Conservation (phyloP, 2,329 filamentous ascomycete species). For the Talaromyces sp. region DNA sequence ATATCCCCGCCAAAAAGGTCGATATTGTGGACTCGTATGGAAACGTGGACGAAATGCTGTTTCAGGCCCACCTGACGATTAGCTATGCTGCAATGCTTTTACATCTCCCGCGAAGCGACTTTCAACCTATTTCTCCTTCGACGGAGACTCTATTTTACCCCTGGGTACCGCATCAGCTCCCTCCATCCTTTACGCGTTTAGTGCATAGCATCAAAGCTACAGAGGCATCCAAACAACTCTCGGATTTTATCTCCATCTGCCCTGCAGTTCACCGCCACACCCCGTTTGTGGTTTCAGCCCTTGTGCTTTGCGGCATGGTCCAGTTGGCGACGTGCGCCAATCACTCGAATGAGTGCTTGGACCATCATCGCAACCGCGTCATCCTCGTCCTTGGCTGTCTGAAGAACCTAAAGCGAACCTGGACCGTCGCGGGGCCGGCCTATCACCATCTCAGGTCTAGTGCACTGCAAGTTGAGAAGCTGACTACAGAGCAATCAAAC, state of each 20-base stretch:
- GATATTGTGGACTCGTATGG: constrained; percentile 64
- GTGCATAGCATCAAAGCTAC: constrained; percentile 33
- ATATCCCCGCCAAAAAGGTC: constrained; percentile 65
- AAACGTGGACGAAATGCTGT: constrained; percentile 62
- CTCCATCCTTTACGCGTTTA: constrained; percentile 27
- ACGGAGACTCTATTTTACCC: constrained; percentile 23
- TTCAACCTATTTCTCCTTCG: constrained; percentile 34
- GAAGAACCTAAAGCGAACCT: constrained; percentile 25
- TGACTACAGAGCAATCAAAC: not conserved
- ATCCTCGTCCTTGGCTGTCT: constrained; percentile 30
- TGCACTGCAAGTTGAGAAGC: constrained; percentile 18
- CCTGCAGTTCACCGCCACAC: constrained; percentile 27
- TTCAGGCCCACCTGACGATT: constrained; percentile 35
- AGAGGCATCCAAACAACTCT: constrained; percentile 28
- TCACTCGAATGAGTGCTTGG: constrained; percentile 33
- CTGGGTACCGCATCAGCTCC: constrained; percentile 20
- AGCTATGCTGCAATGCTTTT: constrained; percentile 59
- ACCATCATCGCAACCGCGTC: constrained; percentile 34
- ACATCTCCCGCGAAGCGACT: constrained; percentile 68
- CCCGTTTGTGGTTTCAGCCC: constrained; percentile 23
- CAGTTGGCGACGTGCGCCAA: constrained; percentile 29
- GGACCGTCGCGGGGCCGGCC: constrained; percentile 22
- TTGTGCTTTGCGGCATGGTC: constrained; percentile 26
- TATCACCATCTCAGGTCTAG: constrained; percentile 23
- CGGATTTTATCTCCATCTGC: constrained; percentile 27